phyloP scores from a whole-genome alignment of 2,329 filamentous ascomycete genomes.

The Zymoseptoria crescenta region DNA sequence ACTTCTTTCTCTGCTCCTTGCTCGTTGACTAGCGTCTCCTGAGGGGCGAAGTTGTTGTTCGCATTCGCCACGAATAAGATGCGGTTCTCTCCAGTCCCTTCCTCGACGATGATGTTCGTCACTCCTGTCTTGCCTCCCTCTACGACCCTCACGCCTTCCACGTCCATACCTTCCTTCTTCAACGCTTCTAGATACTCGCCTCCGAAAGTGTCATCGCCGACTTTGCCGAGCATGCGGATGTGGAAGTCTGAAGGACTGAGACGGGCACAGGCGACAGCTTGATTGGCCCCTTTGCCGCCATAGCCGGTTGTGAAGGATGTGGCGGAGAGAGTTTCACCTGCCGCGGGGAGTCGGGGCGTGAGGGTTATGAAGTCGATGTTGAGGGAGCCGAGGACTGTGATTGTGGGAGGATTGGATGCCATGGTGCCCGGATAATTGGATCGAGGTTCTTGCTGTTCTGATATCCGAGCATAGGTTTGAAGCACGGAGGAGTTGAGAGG shows the following conservation, averaged over 20 bases:
- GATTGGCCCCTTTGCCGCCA: conserved; percentile 93
- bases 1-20: conserved; percentile 30
- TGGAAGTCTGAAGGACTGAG: conserved; percentile 28
- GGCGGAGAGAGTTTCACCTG: conserved; percentile 81
- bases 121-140: conserved; percentile 40
- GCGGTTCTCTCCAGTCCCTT: conserved; percentile 40
- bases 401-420: background rate
- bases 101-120: conserved; percentile 44
- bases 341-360: conserved; percentile 71
- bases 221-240: conserved; percentile 44
- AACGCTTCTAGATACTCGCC: conserved; percentile 35
- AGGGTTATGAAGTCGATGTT: conserved; percentile 91
- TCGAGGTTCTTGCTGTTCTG: background rate
- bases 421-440: background rate
- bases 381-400: conserved; percentile 83
- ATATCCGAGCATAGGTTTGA: too few species aligned
- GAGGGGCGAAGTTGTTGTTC: conserved; percentile 33
- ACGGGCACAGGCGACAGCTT: conserved; percentile 55
- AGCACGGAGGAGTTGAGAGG: too few species aligned
- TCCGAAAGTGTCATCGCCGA: conserved; percentile 41
- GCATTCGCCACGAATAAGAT: conserved; percentile 44
- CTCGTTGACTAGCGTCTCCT: conserved; percentile 11
- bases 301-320: conserved; percentile 70
- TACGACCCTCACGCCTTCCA: conserved; percentile 30
- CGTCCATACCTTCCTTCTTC: conserved; percentile 38